Conservation (phyloP, 352 stramenopile species). For the Pythium aquatile region DNA sequence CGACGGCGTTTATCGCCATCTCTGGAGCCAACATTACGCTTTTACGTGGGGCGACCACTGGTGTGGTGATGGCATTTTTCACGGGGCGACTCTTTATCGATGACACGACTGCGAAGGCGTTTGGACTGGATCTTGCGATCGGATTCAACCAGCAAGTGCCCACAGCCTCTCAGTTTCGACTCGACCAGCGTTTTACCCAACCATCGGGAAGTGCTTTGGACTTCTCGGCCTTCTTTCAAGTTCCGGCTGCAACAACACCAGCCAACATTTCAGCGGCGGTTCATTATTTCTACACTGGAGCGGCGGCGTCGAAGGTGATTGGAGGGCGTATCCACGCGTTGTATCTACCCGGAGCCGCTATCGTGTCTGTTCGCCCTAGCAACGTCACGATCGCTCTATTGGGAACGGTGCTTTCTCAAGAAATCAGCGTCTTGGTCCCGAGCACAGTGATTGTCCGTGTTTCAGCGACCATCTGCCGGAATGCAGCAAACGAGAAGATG, state of each 20-base stretch:
- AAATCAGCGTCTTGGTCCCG: conserved; percentile 26
- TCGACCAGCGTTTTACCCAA: conserved; percentile 49
- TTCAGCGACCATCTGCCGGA: conserved; percentile 42
- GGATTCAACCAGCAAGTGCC: conserved; percentile 25
- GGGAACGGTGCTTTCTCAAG: conserved; percentile 30
- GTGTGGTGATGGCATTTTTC: conserved; percentile 47
- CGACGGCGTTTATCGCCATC: conserved; percentile 32
- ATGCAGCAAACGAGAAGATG: conserved; percentile 39
- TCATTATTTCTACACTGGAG: conserved; percentile 40
- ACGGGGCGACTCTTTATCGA: conserved; percentile 55
- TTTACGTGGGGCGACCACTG: conserved; percentile 15
- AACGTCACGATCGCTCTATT: conserved; percentile 7
- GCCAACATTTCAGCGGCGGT: conserved; percentile 20
- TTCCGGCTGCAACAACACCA: conserved; percentile 5
- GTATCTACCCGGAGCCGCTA: conserved; percentile 35
- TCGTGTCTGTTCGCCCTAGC: conserved; percentile 24
- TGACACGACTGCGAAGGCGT: conserved; percentile 41
- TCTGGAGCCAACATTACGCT: conserved; percentile 29
- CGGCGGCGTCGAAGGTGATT: conserved; percentile 46
- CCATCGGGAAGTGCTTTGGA: conserved; percentile 44
- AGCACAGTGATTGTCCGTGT: conserved; percentile 50
- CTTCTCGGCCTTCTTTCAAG: conserved; percentile 39
- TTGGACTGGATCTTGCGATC: conserved; percentile 49
- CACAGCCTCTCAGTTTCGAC: conserved; percentile 25
- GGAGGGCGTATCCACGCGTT: conserved; percentile 33